Conservation (phyloP, 192 early-diverging fungal genomes). For the Entophlyctis luteolus region DNA sequence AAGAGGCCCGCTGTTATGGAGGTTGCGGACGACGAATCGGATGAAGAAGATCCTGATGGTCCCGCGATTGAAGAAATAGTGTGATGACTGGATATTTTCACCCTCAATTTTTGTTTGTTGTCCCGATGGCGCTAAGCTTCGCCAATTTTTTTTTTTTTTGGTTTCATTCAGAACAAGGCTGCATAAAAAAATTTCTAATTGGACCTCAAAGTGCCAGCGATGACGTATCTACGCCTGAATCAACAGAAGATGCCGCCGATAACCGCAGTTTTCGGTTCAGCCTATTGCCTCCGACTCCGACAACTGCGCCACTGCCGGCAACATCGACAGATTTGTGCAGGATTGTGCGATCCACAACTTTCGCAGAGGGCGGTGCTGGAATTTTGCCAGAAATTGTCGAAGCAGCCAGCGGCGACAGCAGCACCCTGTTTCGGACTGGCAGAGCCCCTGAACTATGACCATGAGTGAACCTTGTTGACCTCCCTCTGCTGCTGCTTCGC, state of each 20-base stretch:
- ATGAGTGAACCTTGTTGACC: neutral
- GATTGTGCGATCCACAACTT: neutral
- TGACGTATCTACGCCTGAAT: conserved; percentile 4
- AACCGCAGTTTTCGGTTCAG: neutral
- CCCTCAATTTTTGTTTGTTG: too few species aligned
- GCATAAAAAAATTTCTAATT: neutral
- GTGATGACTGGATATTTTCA: too few species aligned
- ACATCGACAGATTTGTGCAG: too few species aligned
- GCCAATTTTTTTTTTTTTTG: neutral
- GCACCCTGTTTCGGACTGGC: neutral
- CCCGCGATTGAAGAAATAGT: conserved; percentile 29
- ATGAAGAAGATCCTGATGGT: conserved; percentile 27
- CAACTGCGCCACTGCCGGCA: neutral
- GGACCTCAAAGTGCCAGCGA: neutral
- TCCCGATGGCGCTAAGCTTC: too few species aligned
- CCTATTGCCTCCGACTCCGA: neutral
- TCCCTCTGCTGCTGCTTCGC: neutral
- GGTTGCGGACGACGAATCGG: conserved; percentile 29
- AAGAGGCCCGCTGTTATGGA: conserved; percentile 27
- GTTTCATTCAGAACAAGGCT: neutral
- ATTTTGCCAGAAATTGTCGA: neutral
- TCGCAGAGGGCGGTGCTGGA: neutral
- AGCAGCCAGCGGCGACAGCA: neutral
- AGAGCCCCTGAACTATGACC: neutral
- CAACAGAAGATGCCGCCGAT: neutral